Evolutionary conservation across 352 stramenopile genomes (phyloP), one percentile per base, ranked within the genome.

Genomic region (Globisporangium acanthophoron): DNA sequence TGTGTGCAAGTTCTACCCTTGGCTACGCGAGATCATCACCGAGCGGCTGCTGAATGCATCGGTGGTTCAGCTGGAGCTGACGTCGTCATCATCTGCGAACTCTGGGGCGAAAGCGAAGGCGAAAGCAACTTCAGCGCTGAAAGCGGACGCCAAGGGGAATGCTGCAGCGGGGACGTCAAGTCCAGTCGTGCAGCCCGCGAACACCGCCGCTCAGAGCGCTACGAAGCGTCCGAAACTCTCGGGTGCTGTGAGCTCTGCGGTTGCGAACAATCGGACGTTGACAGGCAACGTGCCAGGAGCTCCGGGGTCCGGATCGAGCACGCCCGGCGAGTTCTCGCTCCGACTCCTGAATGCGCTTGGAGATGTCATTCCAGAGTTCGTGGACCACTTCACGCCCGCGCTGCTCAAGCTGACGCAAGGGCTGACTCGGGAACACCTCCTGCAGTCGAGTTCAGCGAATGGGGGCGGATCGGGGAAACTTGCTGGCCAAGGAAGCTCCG

Each of bases 1-100:
- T 7, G 73, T 81, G 41, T 93, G 85, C 64, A 92, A 94, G 40
- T 96, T 94, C 48, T 96, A 96, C 62, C 79, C 78, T 15, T 96
- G 87, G 87, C 76, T 96, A 11, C 81, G 82, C 33, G 85, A 94
- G 24, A 92, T 93, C 66, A 69, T 96, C 48, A 90, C 82, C 39
- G 84, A 95, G 35, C 77, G 85, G 27, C 59, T 96, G 18, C 51
- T 91, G 46, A 91, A 78, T 44, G 83, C 84, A 18, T 70, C 74
- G 3, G 64, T 76, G 13, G 74, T 80, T 50, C 79, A 90, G 43
- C 78, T 88, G 56, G 84, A 91, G 46, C 59, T 80, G 29, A 60
- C 55, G 15, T 37, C 59, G 43, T 56, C 52, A 24, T 44, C 46
- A 8, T 54, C 52, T 21, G 29, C 27, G 8, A 52, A 39, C 13